phyloP scores from a whole-genome alignment of 1,284 basidiomycete species.

The Puccinia coronata region DNA sequence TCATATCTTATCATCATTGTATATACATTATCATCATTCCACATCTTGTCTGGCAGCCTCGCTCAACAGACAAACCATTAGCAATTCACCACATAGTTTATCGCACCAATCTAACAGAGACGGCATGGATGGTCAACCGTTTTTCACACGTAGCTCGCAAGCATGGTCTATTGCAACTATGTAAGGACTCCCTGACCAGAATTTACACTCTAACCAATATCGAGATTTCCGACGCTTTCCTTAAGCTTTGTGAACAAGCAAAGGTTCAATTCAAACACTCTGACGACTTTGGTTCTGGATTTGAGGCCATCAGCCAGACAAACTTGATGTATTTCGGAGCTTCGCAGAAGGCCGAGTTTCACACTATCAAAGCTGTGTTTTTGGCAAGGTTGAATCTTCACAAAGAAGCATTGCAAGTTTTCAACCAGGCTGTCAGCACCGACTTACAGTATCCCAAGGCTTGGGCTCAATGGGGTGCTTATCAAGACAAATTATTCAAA shows the following conservation, averaged over 20 bases:
- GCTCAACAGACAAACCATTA: no score
- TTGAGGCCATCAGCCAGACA: conserved; percentile 99
- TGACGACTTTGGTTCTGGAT: conserved; percentile 85
- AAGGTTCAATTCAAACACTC: conserved; percentile 97
- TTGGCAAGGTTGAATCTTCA: conserved; percentile 81
- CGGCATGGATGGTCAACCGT: conserved; percentile 99
- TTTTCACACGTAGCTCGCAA: conserved; percentile 99
- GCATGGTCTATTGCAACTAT: conserved; percentile 93
- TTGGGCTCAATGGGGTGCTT: conserved; percentile 98
- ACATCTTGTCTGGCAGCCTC: no score
- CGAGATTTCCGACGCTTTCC: conserved; percentile 98
- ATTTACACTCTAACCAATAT: conserved; percentile 99
- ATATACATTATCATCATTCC: no score
- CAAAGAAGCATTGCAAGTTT: conserved; percentile 89
- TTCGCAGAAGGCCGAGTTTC: conserved; percentile 96
- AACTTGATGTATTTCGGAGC: conserved; percentile 97
- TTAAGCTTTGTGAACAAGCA: conserved; percentile 98
- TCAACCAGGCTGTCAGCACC: conserved; percentile 91
- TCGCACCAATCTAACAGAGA: no score
- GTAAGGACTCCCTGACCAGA: conserved; percentile 90
- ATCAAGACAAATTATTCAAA: conserved; percentile 85
- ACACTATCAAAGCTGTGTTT: conserved; percentile 99
- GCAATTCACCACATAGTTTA: no score
- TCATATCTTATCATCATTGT: no score
- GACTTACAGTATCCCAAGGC: conserved; percentile 94